Base-by-base conservation (phyloP, 1,284 basidiomycete genomes). In the Sutorius eximius region DNA sequence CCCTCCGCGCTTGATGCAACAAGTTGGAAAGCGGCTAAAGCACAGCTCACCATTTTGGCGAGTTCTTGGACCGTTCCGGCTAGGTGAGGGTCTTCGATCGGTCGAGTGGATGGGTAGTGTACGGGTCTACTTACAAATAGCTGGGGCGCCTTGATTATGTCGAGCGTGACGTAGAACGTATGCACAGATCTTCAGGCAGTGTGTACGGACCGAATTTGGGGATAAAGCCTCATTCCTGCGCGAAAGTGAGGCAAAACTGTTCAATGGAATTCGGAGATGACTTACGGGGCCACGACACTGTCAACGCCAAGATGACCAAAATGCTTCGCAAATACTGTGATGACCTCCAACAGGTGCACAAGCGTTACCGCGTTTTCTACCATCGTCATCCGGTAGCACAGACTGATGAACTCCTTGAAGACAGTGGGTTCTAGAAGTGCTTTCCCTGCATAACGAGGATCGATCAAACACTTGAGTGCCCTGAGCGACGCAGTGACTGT, bases 311-410 rank as follows among this genome's bases (percentile, higher is more conserved):
- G 82, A 51, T 82, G 82, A 6, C 70, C 68, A 30, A 70, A 73
- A 53, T 70, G 22, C 37, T 76, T 77, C 5, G 85, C 86, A 61
- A 93, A 82, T 13, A 77, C 76, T 2, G 80, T 77, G 32, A 96
- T 74, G 22, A 91, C 83, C 57, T 90, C 87, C 3, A 95, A 78
- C 44, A 98, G 81, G 57, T 89, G 82, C 0, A 83, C 73, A 66
- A 95, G 91, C 22, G 95, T 82, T 0, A 67, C 72, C 0, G 90
- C 84, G 0, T 86, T 77, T 67, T 97, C 95, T 3, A 90, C 91
- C 80, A 98, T 86, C 0, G 90, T 90, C 71, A 98, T 85, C 2
- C 96, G 85, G 69, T 96, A 94, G 69, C 87, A 93, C 10, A 98
- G 75, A 46, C 88, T 89, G 65, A 89, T 85, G 51, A 99, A 85